Conservation (phyloP, 352 stramenopile genomes). For the Pythium sukuiense region DNA sequence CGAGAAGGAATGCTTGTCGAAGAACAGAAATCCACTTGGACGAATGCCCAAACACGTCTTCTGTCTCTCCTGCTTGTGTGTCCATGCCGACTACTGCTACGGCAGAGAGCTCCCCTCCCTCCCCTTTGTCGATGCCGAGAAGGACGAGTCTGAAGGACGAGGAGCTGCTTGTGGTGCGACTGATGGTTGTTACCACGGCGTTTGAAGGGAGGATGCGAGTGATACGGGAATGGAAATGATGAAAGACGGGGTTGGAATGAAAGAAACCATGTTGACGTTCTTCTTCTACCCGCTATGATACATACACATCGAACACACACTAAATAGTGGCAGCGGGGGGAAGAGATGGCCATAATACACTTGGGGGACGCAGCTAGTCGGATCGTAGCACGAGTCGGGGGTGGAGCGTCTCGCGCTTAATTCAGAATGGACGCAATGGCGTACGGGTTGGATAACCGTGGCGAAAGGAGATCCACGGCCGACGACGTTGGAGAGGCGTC, state of each 20-base stretch:
- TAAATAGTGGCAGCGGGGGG: constrained; percentile 8
- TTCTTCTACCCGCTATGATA: constrained; percentile 5
- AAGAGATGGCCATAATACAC: not conserved
- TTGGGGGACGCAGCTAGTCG: not conserved
- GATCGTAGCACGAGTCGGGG: too few species aligned
- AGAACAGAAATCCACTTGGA: constrained; percentile 3
- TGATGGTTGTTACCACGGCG: too few species aligned
- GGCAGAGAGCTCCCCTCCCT: not conserved
- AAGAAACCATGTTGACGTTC: constrained; percentile 1
- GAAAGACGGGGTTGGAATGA: not conserved
- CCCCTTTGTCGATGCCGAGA: too few species aligned
- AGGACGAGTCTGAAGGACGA: too few species aligned
- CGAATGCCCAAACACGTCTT: not conserved
- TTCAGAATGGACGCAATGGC: constrained; percentile 29
- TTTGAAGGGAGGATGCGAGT: too few species aligned
- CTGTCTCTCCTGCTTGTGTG: not conserved
- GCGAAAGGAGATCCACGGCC: constrained; percentile 12
- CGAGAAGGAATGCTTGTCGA: not conserved
- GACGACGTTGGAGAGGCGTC: constrained; percentile 13
- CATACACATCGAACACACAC: constrained; percentile 11
- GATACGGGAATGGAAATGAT: too few species aligned
- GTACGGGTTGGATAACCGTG: constrained; percentile 28
- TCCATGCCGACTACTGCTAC: not conserved
- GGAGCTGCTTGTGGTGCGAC: too few species aligned
- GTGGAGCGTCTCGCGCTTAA: constrained; percentile 6